These are phyloP conservation scores for Immersiella caudata DNA, from an alignment of 495 filamentous ascomycete genomes.

Conservation along the genomic window DNA sequence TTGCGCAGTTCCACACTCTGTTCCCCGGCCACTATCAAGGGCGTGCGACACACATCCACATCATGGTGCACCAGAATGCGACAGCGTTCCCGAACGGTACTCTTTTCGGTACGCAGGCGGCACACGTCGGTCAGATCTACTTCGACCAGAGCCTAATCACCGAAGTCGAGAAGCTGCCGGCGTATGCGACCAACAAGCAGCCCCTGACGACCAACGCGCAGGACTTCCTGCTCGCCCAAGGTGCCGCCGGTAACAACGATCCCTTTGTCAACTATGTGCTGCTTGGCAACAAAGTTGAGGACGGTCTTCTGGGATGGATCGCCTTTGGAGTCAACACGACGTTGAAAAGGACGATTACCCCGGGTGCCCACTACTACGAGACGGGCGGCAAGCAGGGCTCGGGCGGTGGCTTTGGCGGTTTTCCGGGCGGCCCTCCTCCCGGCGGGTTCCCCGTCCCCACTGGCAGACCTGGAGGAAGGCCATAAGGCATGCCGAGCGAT, in stretches of 20 bases:
- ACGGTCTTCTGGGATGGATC: constrained; percentile 61
- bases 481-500: background rate
- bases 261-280: constrained; percentile 58
- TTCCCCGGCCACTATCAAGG: constrained; percentile 62
- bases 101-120: constrained; percentile 35
- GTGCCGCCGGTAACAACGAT: constrained; percentile 42
- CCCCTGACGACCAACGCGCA: constrained; percentile 51
- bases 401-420: background rate
- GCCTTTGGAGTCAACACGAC: constrained; percentile 54
- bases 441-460: constrained; percentile 5
- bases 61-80: constrained; percentile 52
- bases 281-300: constrained; percentile 53
- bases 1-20: constrained; percentile 53
- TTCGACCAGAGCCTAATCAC: constrained; percentile 61
- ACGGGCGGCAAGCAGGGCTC: background rate
- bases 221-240: constrained; percentile 48
- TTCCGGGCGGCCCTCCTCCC: constrained; percentile 1
- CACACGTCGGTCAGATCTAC: constrained; percentile 66
- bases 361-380: constrained; percentile 1
- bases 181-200: constrained; percentile 60
- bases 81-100: constrained; percentile 51
- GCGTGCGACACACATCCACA: constrained; percentile 48
- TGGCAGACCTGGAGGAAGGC: background rate
- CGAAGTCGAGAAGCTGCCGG: constrained; percentile 55
- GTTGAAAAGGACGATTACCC: background rate